phyloP scores from a whole-genome alignment of 164 flowering plant genomes.

The Magnolia sinica region DNA sequence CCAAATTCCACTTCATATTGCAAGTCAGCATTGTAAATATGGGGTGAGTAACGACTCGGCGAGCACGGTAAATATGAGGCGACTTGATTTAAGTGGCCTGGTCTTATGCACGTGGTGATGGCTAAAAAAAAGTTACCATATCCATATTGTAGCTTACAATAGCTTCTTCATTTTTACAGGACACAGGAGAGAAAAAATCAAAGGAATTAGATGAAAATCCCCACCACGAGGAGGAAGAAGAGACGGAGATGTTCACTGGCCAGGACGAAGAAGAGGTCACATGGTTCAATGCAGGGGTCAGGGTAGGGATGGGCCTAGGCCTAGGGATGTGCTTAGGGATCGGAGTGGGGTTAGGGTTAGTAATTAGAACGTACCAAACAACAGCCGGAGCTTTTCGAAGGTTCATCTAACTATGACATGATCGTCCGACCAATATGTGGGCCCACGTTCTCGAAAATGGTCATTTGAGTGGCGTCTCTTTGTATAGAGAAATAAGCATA shows the following conservation, averaged over 20 bases:
- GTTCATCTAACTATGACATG: constrained; percentile 1
- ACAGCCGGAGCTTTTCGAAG: constrained; percentile 9
- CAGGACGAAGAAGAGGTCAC: constrained; percentile 19
- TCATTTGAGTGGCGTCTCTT: no score
- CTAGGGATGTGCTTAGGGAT: constrained; percentile 25
- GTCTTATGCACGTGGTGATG: no score
- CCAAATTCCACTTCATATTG: no score
- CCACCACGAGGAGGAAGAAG: constrained; percentile 4
- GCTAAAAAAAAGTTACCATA: no score
- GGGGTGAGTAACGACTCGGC: no score
- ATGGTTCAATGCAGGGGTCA: constrained; percentile 30
- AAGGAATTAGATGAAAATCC: neutral
- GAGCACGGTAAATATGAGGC: no score
- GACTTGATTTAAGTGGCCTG: no score
- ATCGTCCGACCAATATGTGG: neutral
- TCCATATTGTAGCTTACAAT: neutral
- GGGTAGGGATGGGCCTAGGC: constrained; percentile 30
- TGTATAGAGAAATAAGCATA: no score
- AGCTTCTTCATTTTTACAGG: constrained; percentile 1
- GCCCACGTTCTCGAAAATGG: no score
- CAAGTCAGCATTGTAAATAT: no score
- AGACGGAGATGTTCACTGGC: constrained; percentile 3
- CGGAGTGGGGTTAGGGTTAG: constrained; percentile 24
- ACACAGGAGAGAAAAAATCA: constrained; percentile 4
- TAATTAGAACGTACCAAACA: constrained; percentile 12